Evolutionary conservation across 192 early-diverging fungal species (phyloP).

Genomic region (Jimgerdemannia flammicorona): DNA sequence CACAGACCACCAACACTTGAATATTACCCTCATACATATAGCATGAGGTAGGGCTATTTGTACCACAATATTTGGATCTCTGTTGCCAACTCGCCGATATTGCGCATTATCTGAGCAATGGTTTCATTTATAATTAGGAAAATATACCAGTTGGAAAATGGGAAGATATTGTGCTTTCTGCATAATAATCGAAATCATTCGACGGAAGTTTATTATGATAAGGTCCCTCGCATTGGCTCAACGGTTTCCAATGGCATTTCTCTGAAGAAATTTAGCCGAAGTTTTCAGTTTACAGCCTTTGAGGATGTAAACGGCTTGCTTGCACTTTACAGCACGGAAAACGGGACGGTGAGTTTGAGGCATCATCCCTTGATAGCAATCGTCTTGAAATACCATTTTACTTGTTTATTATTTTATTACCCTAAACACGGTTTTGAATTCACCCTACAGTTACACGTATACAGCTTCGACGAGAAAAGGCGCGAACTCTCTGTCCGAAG

Average conservation of each 20-base stretch:
- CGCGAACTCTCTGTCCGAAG: slow-evolving; percentile 4
- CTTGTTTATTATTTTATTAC: too few relatives aligned
- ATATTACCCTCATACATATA: not conserved
- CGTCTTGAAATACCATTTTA: not conserved
- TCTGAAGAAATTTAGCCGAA: not conserved
- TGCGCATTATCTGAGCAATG: not conserved
- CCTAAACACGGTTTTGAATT: not conserved
- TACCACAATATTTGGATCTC: not conserved
- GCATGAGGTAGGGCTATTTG: not conserved
- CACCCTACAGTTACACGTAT: slow-evolving; percentile 7
- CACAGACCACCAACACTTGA: not conserved
- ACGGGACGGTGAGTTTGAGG: slow-evolving; percentile 2
- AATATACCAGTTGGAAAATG: not conserved
- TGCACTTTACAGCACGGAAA: slow-evolving; percentile 13
- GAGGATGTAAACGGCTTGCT: slow-evolving; percentile 15
- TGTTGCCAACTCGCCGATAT: not conserved
- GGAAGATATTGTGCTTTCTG: not conserved
- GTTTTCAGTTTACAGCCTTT: not conserved
- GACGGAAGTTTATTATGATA: not conserved
- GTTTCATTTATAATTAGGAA: not conserved
- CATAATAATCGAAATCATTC: not conserved
- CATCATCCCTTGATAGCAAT: not conserved
- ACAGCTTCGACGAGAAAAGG: slow-evolving; percentile 14
- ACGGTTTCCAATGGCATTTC: not conserved
- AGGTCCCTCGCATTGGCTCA: not conserved